Conservation (phyloP, 2,329 filamentous ascomycete species). For the Epichloe gansuensis region DNA sequence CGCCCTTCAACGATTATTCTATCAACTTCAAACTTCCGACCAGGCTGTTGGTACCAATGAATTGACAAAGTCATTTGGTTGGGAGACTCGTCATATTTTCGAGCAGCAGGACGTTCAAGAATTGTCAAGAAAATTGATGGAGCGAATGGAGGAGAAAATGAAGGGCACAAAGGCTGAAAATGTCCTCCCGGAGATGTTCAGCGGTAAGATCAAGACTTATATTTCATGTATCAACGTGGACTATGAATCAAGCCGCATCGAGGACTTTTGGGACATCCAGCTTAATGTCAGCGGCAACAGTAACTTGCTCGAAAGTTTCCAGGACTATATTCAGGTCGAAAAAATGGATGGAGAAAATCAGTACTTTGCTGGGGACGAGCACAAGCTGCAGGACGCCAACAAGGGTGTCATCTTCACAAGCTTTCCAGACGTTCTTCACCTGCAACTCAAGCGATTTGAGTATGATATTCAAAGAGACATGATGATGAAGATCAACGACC, state of each 20-base stretch:
- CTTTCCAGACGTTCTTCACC: slow-evolving; percentile 85
- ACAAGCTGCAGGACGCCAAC: slow-evolving; percentile 88
- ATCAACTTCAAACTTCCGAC: slow-evolving; percentile 79
- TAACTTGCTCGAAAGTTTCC: slow-evolving; percentile 85
- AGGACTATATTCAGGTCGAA: slow-evolving; percentile 91
- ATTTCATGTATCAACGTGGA: slow-evolving; percentile 97
- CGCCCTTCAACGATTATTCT: slow-evolving; percentile 85
- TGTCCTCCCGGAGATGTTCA: slow-evolving; percentile 79
- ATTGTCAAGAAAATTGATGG: slow-evolving; percentile 91
- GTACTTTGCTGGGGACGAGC: slow-evolving; percentile 81
- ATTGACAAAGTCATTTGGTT: slow-evolving; percentile 91
- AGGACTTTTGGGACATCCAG: slow-evolving; percentile 99
- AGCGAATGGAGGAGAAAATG: slow-evolving; percentile 94
- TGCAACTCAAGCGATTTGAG: slow-evolving; percentile 94
- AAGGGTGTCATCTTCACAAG: slow-evolving; percentile 96
- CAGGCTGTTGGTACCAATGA: slow-evolving; percentile 80
- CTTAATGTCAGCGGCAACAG: slow-evolving; percentile 92
- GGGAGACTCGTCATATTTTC: slow-evolving; percentile 96
- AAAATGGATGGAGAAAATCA: slow-evolving; percentile 97
- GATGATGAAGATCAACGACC: slow-evolving; percentile 98
- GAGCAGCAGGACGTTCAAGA: slow-evolving; percentile 99
- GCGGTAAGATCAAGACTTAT: slow-evolving; percentile 97
- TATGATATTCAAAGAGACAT: slow-evolving; percentile 93
- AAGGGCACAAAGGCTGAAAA: slow-evolving; percentile 90
- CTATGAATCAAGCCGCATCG: slow-evolving; percentile 87